Base-by-base conservation (phyloP, 148 eudicot genomes). In the Limonium bicolor region DNA sequence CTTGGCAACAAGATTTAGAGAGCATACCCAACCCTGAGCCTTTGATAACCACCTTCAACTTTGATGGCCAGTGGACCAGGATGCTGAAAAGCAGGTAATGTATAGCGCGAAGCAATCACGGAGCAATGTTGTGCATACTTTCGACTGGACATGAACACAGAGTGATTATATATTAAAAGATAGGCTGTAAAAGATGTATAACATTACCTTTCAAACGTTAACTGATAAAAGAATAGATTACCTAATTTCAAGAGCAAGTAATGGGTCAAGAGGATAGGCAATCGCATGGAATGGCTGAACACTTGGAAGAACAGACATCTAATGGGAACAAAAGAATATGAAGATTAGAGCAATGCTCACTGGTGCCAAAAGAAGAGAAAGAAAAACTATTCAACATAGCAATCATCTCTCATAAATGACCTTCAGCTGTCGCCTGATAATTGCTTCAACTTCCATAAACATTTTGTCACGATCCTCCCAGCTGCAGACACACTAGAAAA, bases 201-300 rank as follows among this genome's bases (percentile, higher is more conserved):
- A 9, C 23, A 7, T 26, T 39, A 7, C 9, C 27, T 11, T 27
- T 40, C 24, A 18, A 22, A 52, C 6, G 20, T n/a, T 3, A 11
- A 18, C 36, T 17, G 32, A 30, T 27, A 18, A 16, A 3, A 51
- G 28, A 40, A 18, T n/a, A 29, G 5, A 28, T 31, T 51, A 70
- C 96, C 96, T 88, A 41, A 88, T 88, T 50, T 88, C 92, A 43
- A 88, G 72, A 45, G 96, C 94, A 59, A 83, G 81, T 48, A 77
- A 21, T 19, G 92, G 79, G 64, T 83, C 96, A 61, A 88, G 75
- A 18, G 96, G 96, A 64, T 88, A 88, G 7, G 96, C 96, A 48
- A 88, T 83, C 17, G 96, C 94, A 72, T 88, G 94, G 58, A 88
- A 88, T 49, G 96, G 96, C 57, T 83, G 94, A 30, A 88, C 96